phyloP scores from a whole-genome alignment of 306 rosid species.

The Neltuma alba region DNA sequence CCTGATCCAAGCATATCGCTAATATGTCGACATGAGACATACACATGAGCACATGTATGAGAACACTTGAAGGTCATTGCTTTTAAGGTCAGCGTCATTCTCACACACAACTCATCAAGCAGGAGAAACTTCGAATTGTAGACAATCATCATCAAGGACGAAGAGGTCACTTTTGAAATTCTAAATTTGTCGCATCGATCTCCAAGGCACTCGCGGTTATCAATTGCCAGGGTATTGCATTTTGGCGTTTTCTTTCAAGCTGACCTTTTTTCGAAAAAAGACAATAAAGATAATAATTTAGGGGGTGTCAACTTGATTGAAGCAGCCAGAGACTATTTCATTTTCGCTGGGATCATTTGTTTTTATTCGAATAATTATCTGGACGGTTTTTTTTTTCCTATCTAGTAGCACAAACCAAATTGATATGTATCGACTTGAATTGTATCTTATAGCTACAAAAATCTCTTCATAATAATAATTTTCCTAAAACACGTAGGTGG shows the following conservation, averaged over 20 bases:
- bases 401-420: no score
- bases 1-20: conserved; percentile 22
- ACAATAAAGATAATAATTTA: no score
- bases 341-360: no score
- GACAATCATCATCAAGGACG: not conserved
- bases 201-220: not conserved
- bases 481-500: no score
- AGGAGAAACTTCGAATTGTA: rapidly evolving
- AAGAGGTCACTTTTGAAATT: not conserved
- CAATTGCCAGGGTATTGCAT: not conserved
- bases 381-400: no score
- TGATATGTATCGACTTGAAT: no score
- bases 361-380: no score
- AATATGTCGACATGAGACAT: conserved; percentile 47
- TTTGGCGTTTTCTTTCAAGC: not conserved
- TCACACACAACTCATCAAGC: not conserved
- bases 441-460: no score
- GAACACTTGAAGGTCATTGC: not conserved
- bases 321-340: no score
- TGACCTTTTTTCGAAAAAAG: no score
- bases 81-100: not conserved
- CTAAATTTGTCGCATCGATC: not conserved
- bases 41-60: conserved; percentile 45
- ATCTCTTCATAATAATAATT: no score
- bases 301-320: no score